These are phyloP conservation scores for Penicillium arizonense DNA, from an alignment of 495 filamentous ascomycete genomes.

Conservation along the genomic window DNA sequence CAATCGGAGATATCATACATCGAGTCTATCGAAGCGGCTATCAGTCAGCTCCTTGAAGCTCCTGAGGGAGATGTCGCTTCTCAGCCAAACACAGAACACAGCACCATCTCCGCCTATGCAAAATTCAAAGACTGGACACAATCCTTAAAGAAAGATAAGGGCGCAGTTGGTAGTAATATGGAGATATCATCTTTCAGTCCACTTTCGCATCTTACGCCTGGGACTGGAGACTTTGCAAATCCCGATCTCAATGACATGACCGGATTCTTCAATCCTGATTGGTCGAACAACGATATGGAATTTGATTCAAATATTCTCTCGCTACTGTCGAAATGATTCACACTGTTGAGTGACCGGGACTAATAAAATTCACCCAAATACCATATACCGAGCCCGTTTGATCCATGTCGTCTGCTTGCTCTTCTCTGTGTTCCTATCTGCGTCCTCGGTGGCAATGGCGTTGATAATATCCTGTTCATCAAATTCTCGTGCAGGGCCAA, in stretches of 20 bases:
- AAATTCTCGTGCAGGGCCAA: conserved; percentile 21
- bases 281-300: conserved; percentile 5
- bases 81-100: not conserved
- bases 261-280: conserved; percentile 10
- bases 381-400: conserved; percentile 16
- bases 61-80: not conserved
- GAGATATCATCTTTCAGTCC: conserved; percentile 22
- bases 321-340: not conserved
- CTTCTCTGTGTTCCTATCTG: not conserved
- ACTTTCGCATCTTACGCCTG: conserved; percentile 3
- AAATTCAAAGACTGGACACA: conserved; percentile 24
- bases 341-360: not conserved
- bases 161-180: not conserved
- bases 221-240: conserved; percentile 2
- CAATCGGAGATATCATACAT: conserved; percentile 22
- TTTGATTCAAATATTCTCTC: conserved; percentile 12
- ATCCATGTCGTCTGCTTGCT: conserved; percentile 7
- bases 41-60: conserved; percentile 8
- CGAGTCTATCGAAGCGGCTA: conserved; percentile 18
- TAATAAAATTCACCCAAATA: conserved; percentile 12
- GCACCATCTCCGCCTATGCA: conserved; percentile 13
- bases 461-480: conserved; percentile 25
- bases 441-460: conserved; percentile 1
- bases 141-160: conserved; percentile 17
- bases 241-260: conserved; percentile 8